A percentile compares a stretch with the other conserved stretches of the same genome.
Evolutionary conservation across 2,329 filamentous ascomycete species (phyloP).

Genomic region (Colletotrichum abscissum): DNA sequence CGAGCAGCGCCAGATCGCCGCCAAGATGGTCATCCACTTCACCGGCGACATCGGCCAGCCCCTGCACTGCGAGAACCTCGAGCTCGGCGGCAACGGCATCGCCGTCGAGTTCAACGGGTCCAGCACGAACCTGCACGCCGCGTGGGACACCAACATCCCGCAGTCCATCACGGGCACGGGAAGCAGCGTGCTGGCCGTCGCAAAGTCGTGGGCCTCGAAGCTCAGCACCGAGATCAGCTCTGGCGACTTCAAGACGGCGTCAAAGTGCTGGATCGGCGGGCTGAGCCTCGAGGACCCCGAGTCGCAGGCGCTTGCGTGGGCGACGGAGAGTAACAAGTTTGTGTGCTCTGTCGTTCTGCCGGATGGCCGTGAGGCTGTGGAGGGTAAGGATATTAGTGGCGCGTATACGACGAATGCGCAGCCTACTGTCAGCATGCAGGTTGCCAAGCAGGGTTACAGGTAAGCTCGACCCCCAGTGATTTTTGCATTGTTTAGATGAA

Average conservation of each 20-base stretch:
- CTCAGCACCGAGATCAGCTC: conserved; percentile 49
- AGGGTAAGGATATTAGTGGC: conserved; percentile 52
- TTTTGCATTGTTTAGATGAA: no score
- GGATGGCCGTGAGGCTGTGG: conserved; percentile 49
- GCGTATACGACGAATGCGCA: conserved; percentile 52
- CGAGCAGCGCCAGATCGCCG: conserved; percentile 35
- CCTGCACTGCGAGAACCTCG: conserved; percentile 36
- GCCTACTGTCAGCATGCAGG: conserved; percentile 54
- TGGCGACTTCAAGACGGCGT: conserved; percentile 48
- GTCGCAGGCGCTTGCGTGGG: conserved; percentile 50
- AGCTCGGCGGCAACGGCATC: conserved; percentile 48
- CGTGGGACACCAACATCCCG: conserved; percentile 71
- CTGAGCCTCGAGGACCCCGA: conserved; percentile 46
- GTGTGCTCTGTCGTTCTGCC: conserved; percentile 57
- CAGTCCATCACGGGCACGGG: conserved; percentile 55
- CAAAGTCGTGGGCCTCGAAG: conserved; percentile 51
- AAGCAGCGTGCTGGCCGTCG: conserved; percentile 47
- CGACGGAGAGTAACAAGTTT: conserved; percentile 53
- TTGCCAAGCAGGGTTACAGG: conserved; percentile 55
- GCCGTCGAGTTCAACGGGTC: conserved; percentile 62
- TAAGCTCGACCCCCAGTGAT: no score
- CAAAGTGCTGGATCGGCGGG: conserved; percentile 49
- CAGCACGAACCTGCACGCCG: conserved; percentile 67
- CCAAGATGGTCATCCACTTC: conserved; percentile 38
- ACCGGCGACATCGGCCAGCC: conserved; percentile 37